These are phyloP conservation scores for Ceratocystis cubensis DNA, from an alignment of 2,329 filamentous ascomycete species.

Conservation along the genomic window DNA sequence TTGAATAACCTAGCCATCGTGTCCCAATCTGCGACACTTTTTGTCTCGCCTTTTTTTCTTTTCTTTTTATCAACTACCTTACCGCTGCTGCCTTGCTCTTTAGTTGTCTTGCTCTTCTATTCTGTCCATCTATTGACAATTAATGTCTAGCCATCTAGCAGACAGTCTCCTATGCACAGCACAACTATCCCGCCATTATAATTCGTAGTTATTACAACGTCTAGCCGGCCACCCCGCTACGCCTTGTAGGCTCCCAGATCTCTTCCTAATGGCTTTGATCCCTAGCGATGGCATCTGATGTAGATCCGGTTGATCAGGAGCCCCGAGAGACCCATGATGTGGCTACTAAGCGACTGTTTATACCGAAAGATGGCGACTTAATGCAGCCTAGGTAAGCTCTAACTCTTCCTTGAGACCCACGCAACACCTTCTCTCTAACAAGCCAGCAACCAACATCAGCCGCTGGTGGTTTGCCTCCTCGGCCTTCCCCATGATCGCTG, in stretches of 20 bases:
- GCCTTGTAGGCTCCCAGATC: neutral
- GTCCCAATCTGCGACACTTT: neutral
- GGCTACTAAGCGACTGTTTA: neutral
- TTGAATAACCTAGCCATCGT: neutral
- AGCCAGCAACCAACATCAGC: conserved; percentile 26
- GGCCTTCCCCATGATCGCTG: conserved; percentile 65
- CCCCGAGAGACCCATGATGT: neutral
- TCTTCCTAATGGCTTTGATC: neutral
- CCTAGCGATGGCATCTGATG: neutral
- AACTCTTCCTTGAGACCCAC: too few relatives aligned
- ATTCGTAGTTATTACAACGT: too few relatives aligned
- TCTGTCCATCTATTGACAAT: too few relatives aligned
- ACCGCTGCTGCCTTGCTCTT: too few relatives aligned
- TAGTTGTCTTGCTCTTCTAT: too few relatives aligned
- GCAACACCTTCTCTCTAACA: neutral
- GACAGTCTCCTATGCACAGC: too few relatives aligned
- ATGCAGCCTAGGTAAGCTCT: conserved; percentile 6
- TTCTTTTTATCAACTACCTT: neutral
- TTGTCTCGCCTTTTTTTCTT: neutral
- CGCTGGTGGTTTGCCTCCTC: conserved; percentile 54
- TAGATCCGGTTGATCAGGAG: neutral
- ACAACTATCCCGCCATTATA: too few relatives aligned
- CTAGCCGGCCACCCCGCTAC: neutral
- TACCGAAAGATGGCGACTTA: neutral
- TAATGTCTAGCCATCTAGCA: too few relatives aligned